These are phyloP conservation scores for Trichoderma asperellum DNA, from an alignment of 2,329 filamentous ascomycete genomes.

Conservation along the genomic window DNA sequence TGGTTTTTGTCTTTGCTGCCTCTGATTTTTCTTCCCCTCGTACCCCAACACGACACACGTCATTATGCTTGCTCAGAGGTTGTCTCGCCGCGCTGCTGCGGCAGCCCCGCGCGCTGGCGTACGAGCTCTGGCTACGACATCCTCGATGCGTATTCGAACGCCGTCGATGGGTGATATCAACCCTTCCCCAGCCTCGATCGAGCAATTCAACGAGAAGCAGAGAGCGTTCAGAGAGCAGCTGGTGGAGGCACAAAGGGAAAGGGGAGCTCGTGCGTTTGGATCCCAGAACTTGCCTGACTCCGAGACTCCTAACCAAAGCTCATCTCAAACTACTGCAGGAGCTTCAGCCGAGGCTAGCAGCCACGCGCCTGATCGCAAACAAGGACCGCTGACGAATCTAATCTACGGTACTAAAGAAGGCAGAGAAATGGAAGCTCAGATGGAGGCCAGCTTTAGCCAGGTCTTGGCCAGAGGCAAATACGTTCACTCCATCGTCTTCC, in stretches of 20 bases:
- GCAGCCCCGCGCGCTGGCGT: constrained; percentile 52
- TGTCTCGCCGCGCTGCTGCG: constrained; percentile 51
- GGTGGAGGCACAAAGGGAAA: constrained; percentile 75
- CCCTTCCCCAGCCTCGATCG: constrained; percentile 65
- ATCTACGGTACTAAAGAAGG: constrained; percentile 98
- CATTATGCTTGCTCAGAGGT: constrained; percentile 56
- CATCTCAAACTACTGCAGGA: constrained; percentile 44
- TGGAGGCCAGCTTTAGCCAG: constrained; percentile 94
- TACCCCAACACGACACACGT: constrained; percentile 32
- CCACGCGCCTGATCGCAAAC: constrained; percentile 65
- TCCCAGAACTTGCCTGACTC: constrained; percentile 49
- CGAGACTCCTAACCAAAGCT: constrained; percentile 46
- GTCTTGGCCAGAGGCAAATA: constrained; percentile 96
- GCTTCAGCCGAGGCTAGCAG: constrained; percentile 59
- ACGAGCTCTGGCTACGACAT: constrained; percentile 63
- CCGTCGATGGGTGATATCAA: constrained; percentile 88
- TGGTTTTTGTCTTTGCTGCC: background rate
- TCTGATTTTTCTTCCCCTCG: constrained; percentile 18
- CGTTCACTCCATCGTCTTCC: constrained; percentile 95
- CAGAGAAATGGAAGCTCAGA: constrained; percentile 89
- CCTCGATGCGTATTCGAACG: constrained; percentile 50
- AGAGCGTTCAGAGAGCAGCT: constrained; percentile 84
- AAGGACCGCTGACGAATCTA: constrained; percentile 77
- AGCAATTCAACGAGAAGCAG: constrained; percentile 81
- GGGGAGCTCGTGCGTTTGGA: constrained; percentile 77